Conservation (phyloP, 2,329 filamentous ascomycete species). For the Ophiostoma sp. region DNA sequence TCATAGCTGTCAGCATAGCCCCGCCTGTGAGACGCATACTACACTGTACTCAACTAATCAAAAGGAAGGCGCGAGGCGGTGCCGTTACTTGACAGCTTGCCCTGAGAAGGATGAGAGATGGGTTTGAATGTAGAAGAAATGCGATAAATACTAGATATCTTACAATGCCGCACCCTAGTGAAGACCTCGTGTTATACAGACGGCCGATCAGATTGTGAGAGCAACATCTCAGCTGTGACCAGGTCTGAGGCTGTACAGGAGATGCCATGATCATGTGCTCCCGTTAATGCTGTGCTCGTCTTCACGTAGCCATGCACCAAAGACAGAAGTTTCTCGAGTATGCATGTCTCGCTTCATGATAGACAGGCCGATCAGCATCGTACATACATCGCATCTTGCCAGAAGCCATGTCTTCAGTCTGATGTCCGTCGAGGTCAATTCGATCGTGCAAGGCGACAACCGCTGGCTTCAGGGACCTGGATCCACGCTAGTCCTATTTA, state of each 20-base stretch:
- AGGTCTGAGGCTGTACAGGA: not conserved
- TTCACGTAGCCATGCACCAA: not conserved
- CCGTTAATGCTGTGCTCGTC: not conserved
- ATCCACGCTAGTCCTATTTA: not conserved
- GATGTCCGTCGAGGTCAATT: not conserved
- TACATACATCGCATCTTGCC: not conserved
- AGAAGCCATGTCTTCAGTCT: not conserved
- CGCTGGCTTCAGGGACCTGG: not conserved
- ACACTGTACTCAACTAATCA: too few relatives aligned
- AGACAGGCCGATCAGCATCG: not conserved
- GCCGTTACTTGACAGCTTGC: constrained; percentile 2
- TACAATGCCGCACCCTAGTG: not conserved
- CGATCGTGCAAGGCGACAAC: not conserved
- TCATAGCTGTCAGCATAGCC: constrained; percentile 10
- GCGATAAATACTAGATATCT: not conserved
- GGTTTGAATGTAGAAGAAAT: not conserved
- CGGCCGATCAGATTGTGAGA: not conserved
- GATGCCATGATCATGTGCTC: constrained; percentile 1
- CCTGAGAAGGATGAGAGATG: not conserved
- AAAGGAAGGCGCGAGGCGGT: constrained; percentile 6
- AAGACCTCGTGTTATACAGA: not conserved
- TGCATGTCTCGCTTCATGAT: not conserved
- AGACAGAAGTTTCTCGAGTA: not conserved
- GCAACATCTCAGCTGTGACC: not conserved
- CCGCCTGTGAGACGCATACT: not conserved